Evolutionary conservation across 2,329 filamentous ascomycete species (phyloP).

Genomic region (Neopestalotiopsis sp.): DNA sequence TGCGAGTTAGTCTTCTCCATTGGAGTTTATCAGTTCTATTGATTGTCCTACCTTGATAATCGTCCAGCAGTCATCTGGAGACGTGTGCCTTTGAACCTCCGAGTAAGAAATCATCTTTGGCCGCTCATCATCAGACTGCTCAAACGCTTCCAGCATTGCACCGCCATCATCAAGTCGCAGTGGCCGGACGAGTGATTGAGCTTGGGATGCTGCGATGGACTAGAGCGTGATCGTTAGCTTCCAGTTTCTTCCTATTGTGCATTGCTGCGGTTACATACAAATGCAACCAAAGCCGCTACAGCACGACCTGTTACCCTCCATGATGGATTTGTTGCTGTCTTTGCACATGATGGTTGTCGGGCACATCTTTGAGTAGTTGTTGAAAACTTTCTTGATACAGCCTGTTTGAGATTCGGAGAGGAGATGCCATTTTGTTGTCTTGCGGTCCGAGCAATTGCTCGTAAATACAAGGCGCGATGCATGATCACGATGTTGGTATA

Average conservation of each 20-base stretch:
- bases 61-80: slow-evolving; percentile 7
- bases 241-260: not conserved
- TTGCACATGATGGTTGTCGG: not conserved
- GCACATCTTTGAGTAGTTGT: not conserved
- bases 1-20: not conserved
- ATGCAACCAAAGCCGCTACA: not conserved
- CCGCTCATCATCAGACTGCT: not conserved
- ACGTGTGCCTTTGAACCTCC: slow-evolving; percentile 11
- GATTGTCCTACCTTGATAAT: slow-evolving; percentile 5
- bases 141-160: not conserved
- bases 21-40: too few species aligned
- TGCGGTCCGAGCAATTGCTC: not conserved
- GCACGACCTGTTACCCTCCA: not conserved
- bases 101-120: not conserved
- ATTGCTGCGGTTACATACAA: not conserved
- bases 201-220: not conserved
- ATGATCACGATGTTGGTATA: not conserved
- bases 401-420: not conserved
- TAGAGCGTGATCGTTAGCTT: not conserved
- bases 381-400: not conserved
- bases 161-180: not conserved
- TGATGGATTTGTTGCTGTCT: not conserved
- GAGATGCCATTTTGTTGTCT: not conserved
- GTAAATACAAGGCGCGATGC: not conserved
- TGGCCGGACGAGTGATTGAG: not conserved